phyloP scores from a whole-genome alignment of 2,329 filamentous ascomycete species.

The Diaporthe sp. region DNA sequence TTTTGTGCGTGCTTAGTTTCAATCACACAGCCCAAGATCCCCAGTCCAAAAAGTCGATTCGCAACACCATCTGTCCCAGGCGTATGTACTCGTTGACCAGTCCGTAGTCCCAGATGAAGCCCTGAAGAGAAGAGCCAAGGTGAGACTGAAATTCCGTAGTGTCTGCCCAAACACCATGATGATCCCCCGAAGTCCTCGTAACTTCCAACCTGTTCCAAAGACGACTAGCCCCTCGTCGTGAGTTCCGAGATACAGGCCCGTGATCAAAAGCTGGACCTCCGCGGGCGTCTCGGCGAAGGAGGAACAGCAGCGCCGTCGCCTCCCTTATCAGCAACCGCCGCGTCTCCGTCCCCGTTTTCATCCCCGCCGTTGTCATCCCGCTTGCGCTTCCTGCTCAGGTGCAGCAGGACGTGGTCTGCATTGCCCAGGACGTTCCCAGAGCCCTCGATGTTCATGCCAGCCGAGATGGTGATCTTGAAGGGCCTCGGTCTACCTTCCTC shows the following conservation, averaged over 20 bases:
- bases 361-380: neutral
- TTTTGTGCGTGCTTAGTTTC: neutral
- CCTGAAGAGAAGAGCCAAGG: neutral
- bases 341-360: neutral
- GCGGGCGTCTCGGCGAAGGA: conserved; percentile 5
- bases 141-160: too few relatives aligned
- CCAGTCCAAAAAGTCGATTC: neutral
- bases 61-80: neutral
- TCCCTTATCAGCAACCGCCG: neutral
- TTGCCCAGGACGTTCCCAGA: conserved; percentile 60
- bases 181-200: neutral
- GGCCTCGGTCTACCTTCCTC: conserved; percentile 59
- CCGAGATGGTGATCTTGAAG: conserved; percentile 59
- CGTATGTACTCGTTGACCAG: neutral
- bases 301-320: neutral
- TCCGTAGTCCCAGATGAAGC: too few relatives aligned
- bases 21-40: neutral
- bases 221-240: too few relatives aligned
- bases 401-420: conserved; percentile 33
- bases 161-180: neutral
- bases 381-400: conserved; percentile 31
- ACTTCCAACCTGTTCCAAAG: neutral
- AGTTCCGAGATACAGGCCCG: neutral
- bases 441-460: conserved; percentile 61
- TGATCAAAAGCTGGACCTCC: conserved; percentile 33